Evolutionary conservation across 169 alveolate genomes (phyloP).

Genomic region (Pseudocohnilembus persalinus): DNA sequence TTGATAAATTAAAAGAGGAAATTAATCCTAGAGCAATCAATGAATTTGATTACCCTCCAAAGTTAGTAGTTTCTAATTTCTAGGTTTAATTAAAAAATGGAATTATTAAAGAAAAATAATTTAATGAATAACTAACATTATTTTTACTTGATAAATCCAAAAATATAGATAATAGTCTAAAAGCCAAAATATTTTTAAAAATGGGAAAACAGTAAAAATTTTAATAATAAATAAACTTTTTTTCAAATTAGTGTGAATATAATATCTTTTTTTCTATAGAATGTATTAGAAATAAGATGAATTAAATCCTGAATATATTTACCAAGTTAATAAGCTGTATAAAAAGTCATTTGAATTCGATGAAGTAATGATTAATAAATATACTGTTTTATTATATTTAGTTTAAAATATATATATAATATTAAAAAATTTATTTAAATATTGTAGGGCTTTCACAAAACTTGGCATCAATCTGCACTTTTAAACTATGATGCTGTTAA

Average conservation of each 20-base stretch:
- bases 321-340: conserved; percentile 64
- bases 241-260: conserved; percentile 6
- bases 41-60: conserved; percentile 40
- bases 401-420: too few species aligned
- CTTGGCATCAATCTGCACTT: conserved; percentile 89
- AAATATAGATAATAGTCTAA: conserved; percentile 38
- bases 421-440: too few species aligned
- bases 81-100: conserved; percentile 47
- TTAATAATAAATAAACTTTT: conserved; percentile 27
- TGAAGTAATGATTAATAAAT: too few species aligned
- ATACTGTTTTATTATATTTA: too few species aligned
- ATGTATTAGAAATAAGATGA: conserved; percentile 41
- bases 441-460: conserved; percentile 75
- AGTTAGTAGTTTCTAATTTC: conserved; percentile 45
- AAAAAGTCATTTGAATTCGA: conserved; percentile 70
- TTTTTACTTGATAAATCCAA: conserved; percentile 46
- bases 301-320: conserved; percentile 41
- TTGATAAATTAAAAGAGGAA: conserved; percentile 45
- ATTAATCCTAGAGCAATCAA: conserved; percentile 40
- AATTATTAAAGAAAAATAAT: conserved; percentile 41
- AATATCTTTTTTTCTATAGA: conserved; percentile 22
- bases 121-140: conserved; percentile 47
- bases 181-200: conserved; percentile 67
- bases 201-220: conserved; percentile 69
- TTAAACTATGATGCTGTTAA: conserved; percentile 81